These are phyloP conservation scores for Gnetum montanum DNA, from an alignment of 75 land plant species.

Conservation along the genomic window DNA sequence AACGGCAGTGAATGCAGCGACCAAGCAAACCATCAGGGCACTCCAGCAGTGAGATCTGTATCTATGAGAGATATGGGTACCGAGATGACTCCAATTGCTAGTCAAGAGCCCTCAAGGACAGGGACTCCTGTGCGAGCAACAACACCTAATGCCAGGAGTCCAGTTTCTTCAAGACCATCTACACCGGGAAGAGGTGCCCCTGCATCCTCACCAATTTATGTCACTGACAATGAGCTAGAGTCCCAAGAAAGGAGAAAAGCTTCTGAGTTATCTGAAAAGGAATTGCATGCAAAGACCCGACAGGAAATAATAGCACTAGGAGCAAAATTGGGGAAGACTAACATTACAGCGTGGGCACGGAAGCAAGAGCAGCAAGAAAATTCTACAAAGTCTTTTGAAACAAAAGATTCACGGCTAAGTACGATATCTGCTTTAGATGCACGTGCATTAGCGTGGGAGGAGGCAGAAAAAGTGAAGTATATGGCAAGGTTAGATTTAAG, in stretches of 20 bases:
- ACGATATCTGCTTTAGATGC: slow-evolving; percentile 43
- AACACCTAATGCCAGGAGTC: slow-evolving; percentile 48
- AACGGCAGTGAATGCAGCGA: too few species aligned
- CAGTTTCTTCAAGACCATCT: slow-evolving; percentile 60
- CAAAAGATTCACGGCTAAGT: slow-evolving; percentile 23
- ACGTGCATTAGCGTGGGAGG: slow-evolving; percentile 88
- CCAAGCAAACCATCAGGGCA: too few species aligned
- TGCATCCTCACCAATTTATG: slow-evolving; percentile 23
- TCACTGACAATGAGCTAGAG: slow-evolving; percentile 4
- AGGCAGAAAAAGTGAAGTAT: slow-evolving; percentile 85
- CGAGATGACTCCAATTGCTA: slow-evolving; percentile 91
- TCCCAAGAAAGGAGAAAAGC: slow-evolving; percentile 7
- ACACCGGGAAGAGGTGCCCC: slow-evolving; percentile 45
- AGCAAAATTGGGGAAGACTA: slow-evolving; percentile 47
- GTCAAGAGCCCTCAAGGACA: slow-evolving; percentile 73
- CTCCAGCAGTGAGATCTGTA: slow-evolving; percentile 56
- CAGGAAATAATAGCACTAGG: slow-evolving; percentile 58
- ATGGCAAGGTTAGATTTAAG: slow-evolving; percentile 66
- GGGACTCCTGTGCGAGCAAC: slow-evolving; percentile 62
- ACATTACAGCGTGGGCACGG: slow-evolving; percentile 69
- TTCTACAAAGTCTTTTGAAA: slow-evolving; percentile 40
- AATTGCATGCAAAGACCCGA: slow-evolving; percentile 40
- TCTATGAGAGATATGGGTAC: slow-evolving; percentile 96
- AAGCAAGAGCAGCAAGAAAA: slow-evolving; percentile 61
- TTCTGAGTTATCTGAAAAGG: slow-evolving; percentile 42